These are phyloP conservation scores for Tricholoma furcatifolium DNA, from an alignment of 768 basidiomycete species.

Conservation along the genomic window DNA sequence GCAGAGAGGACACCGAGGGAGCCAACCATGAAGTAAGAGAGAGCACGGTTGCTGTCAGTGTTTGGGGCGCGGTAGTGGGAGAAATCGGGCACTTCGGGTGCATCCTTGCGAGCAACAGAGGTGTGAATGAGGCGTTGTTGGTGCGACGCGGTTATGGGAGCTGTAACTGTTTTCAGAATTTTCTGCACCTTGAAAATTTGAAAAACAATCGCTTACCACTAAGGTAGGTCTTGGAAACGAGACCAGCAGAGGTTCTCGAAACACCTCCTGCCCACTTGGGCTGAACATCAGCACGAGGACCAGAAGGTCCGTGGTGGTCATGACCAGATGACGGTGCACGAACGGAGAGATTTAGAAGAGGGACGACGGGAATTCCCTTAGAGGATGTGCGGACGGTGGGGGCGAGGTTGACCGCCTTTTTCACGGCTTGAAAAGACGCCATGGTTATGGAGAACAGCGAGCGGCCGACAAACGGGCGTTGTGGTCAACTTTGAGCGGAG, in stretches of 20 bases:
- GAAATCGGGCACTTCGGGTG: slow-evolving; percentile 88
- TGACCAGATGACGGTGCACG: slow-evolving; percentile 62
- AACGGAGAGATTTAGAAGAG: slow-evolving; percentile 70
- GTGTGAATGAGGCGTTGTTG: slow-evolving; percentile 79
- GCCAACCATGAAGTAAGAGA: slow-evolving; percentile 90
- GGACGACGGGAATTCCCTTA: slow-evolving; percentile 76
- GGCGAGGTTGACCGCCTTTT: slow-evolving; percentile 79
- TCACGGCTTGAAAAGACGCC: slow-evolving; percentile 70
- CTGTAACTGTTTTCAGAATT: slow-evolving; percentile 27
- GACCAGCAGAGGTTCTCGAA: slow-evolving; percentile 46
- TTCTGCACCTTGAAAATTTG: slow-evolving; percentile 5
- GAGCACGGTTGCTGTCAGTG: slow-evolving; percentile 63
- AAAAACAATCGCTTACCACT: slow-evolving; percentile 50
- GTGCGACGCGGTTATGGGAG: slow-evolving; percentile 50
- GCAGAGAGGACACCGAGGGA: slow-evolving; percentile 92
- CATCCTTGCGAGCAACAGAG: slow-evolving; percentile 63
- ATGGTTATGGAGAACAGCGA: slow-evolving; percentile 40
- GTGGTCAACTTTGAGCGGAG: slow-evolving; percentile 28
- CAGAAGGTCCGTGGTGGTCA: slow-evolving; percentile 53
- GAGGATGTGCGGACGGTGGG: slow-evolving; percentile 80
- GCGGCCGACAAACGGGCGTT: slow-evolving; percentile 19
- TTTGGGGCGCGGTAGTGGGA: slow-evolving; percentile 74
- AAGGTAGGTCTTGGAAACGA: slow-evolving; percentile 63
- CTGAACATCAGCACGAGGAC: slow-evolving; percentile 60
- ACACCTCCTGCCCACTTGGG: slow-evolving; percentile 65